These are phyloP conservation scores for Cladophialophora exuberans DNA, from an alignment of 2,329 filamentous ascomycete species.

Conservation along the genomic window DNA sequence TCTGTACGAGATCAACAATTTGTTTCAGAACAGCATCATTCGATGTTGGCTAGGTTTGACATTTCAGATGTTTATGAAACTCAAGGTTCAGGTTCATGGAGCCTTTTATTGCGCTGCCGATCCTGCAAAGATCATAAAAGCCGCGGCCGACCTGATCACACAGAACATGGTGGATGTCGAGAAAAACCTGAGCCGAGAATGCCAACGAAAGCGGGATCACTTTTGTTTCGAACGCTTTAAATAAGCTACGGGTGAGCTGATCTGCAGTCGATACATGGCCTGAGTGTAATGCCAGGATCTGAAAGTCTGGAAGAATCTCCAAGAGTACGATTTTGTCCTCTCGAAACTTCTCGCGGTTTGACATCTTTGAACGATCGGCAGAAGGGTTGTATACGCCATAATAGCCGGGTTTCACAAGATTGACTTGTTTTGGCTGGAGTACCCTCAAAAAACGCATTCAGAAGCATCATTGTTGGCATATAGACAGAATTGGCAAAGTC, in stretches of 20 bases:
- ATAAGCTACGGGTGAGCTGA: conserved; percentile 43
- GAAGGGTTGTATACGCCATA: neutral
- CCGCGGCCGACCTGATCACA: conserved; percentile 24
- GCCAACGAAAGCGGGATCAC: conserved; percentile 42
- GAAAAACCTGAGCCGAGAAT: conserved; percentile 48
- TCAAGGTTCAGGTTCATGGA: conserved; percentile 37
- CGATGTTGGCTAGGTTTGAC: conserved; percentile 36
- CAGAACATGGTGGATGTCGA: conserved; percentile 46
- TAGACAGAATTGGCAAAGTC: neutral
- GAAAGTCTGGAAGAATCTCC: neutral
- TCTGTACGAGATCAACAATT: neutral
- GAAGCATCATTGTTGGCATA: neutral
- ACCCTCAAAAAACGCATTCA: neutral
- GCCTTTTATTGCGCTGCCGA: conserved; percentile 26
- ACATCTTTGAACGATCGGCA: neutral
- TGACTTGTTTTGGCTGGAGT: neutral
- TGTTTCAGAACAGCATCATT: conserved; percentile 33
- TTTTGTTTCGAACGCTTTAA: conserved; percentile 37
- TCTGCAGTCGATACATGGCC: conserved; percentile 35
- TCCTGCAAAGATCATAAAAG: conserved; percentile 22
- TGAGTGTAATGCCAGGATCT: neutral
- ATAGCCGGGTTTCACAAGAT: neutral
- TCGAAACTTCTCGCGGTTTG: neutral
- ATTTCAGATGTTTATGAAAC: conserved; percentile 39
- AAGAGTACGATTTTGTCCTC: neutral